A percentile compares a stretch with the other conserved stretches of the same genome.
Conservation (phyloP, 805 yeast genomes). For the Alloascoidea africana region DNA sequence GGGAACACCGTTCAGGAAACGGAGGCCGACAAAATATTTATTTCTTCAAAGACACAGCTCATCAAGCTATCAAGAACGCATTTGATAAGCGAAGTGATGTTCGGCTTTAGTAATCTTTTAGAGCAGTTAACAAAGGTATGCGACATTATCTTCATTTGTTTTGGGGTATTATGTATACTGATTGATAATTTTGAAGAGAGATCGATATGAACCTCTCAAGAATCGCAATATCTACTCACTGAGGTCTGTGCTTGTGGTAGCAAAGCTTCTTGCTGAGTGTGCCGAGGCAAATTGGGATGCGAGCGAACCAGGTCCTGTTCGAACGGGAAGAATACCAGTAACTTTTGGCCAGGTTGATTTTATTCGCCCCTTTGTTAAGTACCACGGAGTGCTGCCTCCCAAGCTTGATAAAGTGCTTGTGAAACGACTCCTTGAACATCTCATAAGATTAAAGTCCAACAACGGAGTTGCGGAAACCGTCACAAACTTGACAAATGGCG, state of each 20-base stretch:
- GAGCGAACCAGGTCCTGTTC: neutral
- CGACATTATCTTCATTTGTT: neutral
- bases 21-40: neutral
- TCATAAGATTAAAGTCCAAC: neutral
- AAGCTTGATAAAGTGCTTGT: neutral
- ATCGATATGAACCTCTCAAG: neutral
- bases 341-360: neutral
- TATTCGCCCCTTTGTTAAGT: neutral
- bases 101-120: constrained; percentile 1
- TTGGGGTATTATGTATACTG: neutral
- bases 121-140: neutral
- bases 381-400: neutral
- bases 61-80: neutral
- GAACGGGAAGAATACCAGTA: neutral
- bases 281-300: constrained; percentile 1
- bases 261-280: neutral
- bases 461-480: neutral
- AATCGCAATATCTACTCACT: neutral
- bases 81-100: neutral
- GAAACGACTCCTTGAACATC: neutral
- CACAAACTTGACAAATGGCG: neutral
- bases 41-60: neutral
- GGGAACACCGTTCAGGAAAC: neutral
- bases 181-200: neutral
- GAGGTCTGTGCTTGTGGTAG: neutral